Conservation (phyloP, 2,329 filamentous ascomycete species). For the Onygenales sp. region DNA sequence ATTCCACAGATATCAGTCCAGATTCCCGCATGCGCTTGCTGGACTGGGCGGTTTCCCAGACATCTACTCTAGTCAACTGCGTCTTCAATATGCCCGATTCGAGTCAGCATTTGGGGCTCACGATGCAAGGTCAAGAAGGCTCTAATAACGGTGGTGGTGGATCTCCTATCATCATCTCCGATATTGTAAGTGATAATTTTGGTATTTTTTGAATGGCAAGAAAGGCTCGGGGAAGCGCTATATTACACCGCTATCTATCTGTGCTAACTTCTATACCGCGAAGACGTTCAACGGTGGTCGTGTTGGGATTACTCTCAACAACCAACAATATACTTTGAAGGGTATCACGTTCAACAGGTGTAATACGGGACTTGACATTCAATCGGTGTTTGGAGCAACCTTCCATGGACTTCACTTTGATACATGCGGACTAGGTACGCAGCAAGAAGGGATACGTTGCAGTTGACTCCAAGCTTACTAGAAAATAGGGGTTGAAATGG, state of each 20-base stretch:
- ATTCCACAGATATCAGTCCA: conserved; percentile 53
- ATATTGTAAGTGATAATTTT: not conserved
- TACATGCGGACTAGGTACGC: conserved; percentile 45
- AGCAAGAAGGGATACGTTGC: no score
- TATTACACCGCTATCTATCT: no score
- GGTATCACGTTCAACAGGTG: conserved; percentile 75
- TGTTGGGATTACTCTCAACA: conserved; percentile 69
- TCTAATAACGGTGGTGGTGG: conserved; percentile 71
- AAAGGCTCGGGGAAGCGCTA: not conserved
- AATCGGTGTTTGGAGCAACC: conserved; percentile 86
- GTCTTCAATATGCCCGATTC: not conserved
- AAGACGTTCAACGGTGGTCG: conserved; percentile 74
- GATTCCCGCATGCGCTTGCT: conserved; percentile 58
- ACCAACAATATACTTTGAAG: conserved; percentile 78
- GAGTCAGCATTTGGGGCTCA: conserved; percentile 67
- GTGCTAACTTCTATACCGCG: conserved; percentile 58
- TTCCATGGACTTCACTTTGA: conserved; percentile 68
- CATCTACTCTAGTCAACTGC: conserved; percentile 49
- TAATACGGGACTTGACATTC: conserved; percentile 76
- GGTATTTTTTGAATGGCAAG: not conserved
- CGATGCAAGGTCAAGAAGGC: conserved; percentile 59
- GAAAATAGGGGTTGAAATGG: conserved; percentile 65
- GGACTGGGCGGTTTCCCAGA: conserved; percentile 73
- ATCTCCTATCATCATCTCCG: not conserved
- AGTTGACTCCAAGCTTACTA: not conserved